phyloP scores from a whole-genome alignment of 176 grass and related monocot genomes.

The Echinochloa phyllopogon region DNA sequence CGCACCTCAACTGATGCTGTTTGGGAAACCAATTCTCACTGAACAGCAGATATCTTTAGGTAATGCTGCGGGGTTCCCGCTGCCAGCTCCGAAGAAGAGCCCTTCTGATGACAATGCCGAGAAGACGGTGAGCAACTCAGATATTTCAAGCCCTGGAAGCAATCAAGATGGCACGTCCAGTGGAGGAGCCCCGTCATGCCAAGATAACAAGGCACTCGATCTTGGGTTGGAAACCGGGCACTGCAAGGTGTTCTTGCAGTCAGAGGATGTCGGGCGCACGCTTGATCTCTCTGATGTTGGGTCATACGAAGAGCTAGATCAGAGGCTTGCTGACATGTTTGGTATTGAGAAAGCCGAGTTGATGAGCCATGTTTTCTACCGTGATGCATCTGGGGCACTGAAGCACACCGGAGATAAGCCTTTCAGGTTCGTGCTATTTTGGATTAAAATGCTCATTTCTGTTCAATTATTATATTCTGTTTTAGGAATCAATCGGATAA shows the following conservation, averaged over 20 bases:
- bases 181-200: constrained; percentile 33
- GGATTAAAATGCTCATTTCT: constrained; percentile 19
- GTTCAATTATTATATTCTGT: not conserved
- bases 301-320: constrained; percentile 88
- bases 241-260: constrained; percentile 98
- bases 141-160: constrained; percentile 48
- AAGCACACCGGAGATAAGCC: constrained; percentile 90
- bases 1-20: constrained; percentile 73
- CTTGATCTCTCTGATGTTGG: constrained; percentile 75
- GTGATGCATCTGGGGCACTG: constrained; percentile 69
- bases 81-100: constrained; percentile 41
- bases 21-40: constrained; percentile 84
- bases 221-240: constrained; percentile 71
- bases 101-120: constrained; percentile 49
- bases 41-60: constrained; percentile 87
- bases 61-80: constrained; percentile 37
- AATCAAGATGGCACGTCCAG: constrained; percentile 46
- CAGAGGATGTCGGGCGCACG: constrained; percentile 88
- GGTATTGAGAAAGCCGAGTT: constrained; percentile 73
- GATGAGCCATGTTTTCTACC: constrained; percentile 88
- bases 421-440: constrained; percentile 73
- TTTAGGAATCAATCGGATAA: constrained; percentile 1
- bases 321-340: constrained; percentile 86
- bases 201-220: constrained; percentile 46
- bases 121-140: constrained; percentile 48